Conservation (phyloP, 805 yeast species). For the Kockiozyma suomiensis region DNA sequence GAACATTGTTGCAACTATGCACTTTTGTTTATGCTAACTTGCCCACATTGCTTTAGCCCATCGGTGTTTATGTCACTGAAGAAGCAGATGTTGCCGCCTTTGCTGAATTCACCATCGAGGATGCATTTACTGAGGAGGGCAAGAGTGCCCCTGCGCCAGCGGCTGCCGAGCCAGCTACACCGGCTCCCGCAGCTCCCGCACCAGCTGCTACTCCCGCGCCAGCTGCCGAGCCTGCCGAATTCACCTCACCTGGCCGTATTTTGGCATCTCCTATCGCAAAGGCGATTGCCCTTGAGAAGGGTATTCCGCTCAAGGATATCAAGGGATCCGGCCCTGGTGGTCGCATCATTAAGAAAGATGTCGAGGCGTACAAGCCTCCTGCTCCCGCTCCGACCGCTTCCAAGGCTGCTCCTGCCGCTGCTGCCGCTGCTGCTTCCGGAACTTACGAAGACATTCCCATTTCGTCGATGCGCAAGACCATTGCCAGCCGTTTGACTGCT, state of each 20-base stretch:
- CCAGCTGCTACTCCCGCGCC: slow-evolving; percentile 43
- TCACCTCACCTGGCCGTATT: slow-evolving; percentile 56
- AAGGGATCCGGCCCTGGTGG: slow-evolving; percentile 95
- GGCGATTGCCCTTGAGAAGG: slow-evolving; percentile 87
- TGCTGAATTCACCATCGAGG: slow-evolving; percentile 78
- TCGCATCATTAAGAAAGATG: slow-evolving; percentile 88
- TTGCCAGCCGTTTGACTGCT: slow-evolving; percentile 82
- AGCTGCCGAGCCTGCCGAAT: slow-evolving; percentile 43
- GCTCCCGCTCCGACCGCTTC: slow-evolving; percentile 39
- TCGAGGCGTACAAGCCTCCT: slow-evolving; percentile 66
- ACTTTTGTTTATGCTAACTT: neutral
- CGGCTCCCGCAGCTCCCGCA: slow-evolving; percentile 37
- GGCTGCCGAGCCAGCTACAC: slow-evolving; percentile 39
- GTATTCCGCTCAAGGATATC: slow-evolving; percentile 79
- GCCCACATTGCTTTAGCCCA: slow-evolving; percentile 59
- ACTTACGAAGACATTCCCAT: slow-evolving; percentile 81
- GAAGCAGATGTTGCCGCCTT: slow-evolving; percentile 83
- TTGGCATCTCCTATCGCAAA: slow-evolving; percentile 95
- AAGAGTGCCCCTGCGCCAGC: slow-evolving; percentile 50
- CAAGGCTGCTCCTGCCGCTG: slow-evolving; percentile 39
- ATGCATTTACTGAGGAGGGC: slow-evolving; percentile 50
- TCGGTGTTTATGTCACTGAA: slow-evolving; percentile 94
- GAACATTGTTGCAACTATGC: too few species aligned
- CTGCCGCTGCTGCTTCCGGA: slow-evolving; percentile 51
- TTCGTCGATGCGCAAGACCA: slow-evolving; percentile 89